These are phyloP conservation scores for Barnettozyma salicaria DNA, from an alignment of 805 yeast genomes.

Conservation along the genomic window DNA sequence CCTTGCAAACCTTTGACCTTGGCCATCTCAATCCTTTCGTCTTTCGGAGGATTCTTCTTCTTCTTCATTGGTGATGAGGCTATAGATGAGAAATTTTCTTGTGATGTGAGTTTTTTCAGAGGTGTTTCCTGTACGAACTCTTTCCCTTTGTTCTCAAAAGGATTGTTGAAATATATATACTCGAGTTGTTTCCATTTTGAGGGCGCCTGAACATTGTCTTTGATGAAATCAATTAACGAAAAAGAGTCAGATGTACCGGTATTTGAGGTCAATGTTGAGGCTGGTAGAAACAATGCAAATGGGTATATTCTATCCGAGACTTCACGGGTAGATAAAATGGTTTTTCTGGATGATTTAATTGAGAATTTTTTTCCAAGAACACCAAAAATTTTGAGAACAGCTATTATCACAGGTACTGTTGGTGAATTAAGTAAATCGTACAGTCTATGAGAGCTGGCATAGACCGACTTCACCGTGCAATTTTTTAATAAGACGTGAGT, in stretches of 20 bases:
- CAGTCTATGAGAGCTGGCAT: conserved; percentile 59
- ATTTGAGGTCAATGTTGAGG: conserved; percentile 31
- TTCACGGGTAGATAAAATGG: conserved; percentile 21
- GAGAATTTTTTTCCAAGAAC: conserved; percentile 57
- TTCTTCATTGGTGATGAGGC: conserved; percentile 19
- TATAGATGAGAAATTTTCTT: conserved; percentile 4
- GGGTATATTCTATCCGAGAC: conserved; percentile 29
- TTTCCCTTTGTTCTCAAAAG: conserved; percentile 1
- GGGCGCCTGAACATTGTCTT: conserved; percentile 42
- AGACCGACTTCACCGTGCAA: conserved; percentile 61
- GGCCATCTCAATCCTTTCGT: conserved; percentile 6
- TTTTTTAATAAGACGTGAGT: conserved; percentile 59
- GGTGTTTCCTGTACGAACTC: conserved; percentile 10
- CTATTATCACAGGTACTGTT: conserved; percentile 50
- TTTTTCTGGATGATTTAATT: conserved; percentile 28
- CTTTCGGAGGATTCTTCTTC: conserved; percentile 13
- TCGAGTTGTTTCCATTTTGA: conserved; percentile 50
- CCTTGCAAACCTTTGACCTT: conserved; percentile 12
- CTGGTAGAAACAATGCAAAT: conserved; percentile 52
- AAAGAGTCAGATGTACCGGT: conserved; percentile 33
- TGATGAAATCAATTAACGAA: conserved; percentile 42
- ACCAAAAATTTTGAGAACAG: conserved; percentile 55
- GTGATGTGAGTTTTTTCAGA: conserved; percentile 12
- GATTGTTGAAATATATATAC: conserved; percentile 40
- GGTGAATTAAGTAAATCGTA: conserved; percentile 53